Conservation (phyloP, 495 filamentous ascomycete genomes). For the Amphirosellinia nigrospora region DNA sequence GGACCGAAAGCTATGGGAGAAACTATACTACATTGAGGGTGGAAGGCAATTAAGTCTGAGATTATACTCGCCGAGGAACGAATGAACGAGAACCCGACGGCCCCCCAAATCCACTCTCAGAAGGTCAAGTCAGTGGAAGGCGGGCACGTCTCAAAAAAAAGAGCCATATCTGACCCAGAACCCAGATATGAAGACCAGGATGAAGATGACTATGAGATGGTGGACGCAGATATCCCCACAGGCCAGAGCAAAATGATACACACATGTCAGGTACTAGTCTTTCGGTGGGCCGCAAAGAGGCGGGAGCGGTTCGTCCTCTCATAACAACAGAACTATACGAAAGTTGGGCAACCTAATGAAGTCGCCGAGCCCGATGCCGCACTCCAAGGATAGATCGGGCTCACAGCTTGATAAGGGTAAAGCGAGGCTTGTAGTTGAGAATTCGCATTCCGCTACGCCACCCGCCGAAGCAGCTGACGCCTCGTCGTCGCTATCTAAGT, state of each 20-base stretch:
- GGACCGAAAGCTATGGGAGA: conserved; percentile 85
- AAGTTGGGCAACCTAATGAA: conserved; percentile 34
- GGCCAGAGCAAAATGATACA: conserved; percentile 38
- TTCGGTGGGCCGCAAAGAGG: conserved; percentile 42
- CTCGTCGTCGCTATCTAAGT: conserved; percentile 36
- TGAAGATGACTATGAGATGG: conserved; percentile 55
- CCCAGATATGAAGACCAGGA: conserved; percentile 24
- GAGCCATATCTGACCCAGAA: conserved; percentile 47
- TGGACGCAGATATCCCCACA: conserved; percentile 43
- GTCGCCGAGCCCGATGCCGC: conserved; percentile 38
- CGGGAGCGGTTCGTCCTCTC: conserved; percentile 35
- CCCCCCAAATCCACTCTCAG: conserved; percentile 38
- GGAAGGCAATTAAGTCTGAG: conserved; percentile 72
- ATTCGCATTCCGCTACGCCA: conserved; percentile 33
- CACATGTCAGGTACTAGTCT: conserved; percentile 40
- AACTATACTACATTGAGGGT: conserved; percentile 84
- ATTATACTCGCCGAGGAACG: conserved; percentile 71
- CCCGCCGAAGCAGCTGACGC: conserved; percentile 35
- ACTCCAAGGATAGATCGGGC: conserved; percentile 25
- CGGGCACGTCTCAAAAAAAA: conserved; percentile 52
- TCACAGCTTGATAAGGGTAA: conserved; percentile 42
- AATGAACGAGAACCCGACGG: conserved; percentile 41
- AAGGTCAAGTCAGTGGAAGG: conserved; percentile 43
- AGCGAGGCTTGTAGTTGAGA: conserved; percentile 36
- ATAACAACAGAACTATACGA: conserved; percentile 33